Evolutionary conservation across 176 grass and related monocot genomes (phyloP).

Genomic region (Triticum dicoccoides): DNA sequence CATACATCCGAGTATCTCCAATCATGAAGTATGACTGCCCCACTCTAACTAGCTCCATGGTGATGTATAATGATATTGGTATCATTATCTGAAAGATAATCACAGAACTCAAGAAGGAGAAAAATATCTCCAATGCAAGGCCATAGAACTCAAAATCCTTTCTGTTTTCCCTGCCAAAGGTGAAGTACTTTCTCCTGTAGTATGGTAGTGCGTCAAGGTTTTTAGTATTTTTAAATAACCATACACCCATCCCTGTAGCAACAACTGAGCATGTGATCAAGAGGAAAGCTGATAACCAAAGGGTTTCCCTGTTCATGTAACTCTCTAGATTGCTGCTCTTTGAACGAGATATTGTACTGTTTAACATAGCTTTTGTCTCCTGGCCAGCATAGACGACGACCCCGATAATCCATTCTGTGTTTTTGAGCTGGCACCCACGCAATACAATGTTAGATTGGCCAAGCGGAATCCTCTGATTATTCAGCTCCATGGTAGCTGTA

Average conservation of each 20-base stretch:
- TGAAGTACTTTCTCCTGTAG: conserved; percentile 92
- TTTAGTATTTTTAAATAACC: conserved; percentile 76
- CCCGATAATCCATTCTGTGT: conserved; percentile 89
- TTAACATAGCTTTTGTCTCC: conserved; percentile 99
- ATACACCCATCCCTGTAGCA: conserved; percentile 95
- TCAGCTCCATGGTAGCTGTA: conserved; percentile 93
- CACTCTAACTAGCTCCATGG: conserved; percentile 94
- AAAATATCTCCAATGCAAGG: conserved; percentile 90
- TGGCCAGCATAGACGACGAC: conserved; percentile 98
- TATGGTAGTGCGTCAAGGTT: conserved; percentile 86
- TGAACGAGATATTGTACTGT: conserved; percentile 94
- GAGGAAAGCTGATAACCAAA: conserved; percentile 98
- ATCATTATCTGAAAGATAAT: conserved; percentile 99
- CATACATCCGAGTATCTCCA: conserved; percentile 91
- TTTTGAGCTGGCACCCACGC: conserved; percentile 97
- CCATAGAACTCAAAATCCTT: conserved; percentile 96
- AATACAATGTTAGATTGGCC: conserved; percentile 96
- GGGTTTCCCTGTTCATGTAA: conserved; percentile 99
- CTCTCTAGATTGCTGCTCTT: conserved; percentile 97
- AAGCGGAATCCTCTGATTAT: conserved; percentile 73
- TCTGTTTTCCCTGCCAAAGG: conserved; percentile 66
- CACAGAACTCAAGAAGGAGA: conserved; percentile 99
- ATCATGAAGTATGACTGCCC: conserved; percentile 99
- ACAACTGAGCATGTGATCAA: conserved; percentile 94
- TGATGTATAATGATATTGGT: conserved; percentile 98